Evolutionary conservation across 768 basidiomycete genomes (phyloP), one percentile per base, ranked within the genome.

Genomic region (Collybia mongolica): DNA sequence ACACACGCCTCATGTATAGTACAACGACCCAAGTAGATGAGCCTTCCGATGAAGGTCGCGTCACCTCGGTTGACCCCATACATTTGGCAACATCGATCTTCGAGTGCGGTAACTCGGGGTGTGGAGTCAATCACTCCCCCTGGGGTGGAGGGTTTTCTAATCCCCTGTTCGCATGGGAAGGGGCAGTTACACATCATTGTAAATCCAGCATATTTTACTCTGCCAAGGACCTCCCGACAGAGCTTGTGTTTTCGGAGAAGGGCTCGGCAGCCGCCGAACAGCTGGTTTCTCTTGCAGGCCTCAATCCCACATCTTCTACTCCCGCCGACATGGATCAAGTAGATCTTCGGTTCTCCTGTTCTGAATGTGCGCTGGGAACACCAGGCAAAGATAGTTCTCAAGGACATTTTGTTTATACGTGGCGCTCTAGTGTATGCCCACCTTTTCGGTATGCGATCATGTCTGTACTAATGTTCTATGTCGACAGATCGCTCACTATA

Each of bases 361-460:
- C 5, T 23, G n/a, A n/a, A n/a, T n/a, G n/a, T n/a, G n/a, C n/a
- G n/a, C 18, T 11, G 8, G 17, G 12, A 7, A 5, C 14, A 5
- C 9, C 6, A 44, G 11, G n/a, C n/a, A n/a, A n/a, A n/a, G n/a
- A 5, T 15, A 20, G 5, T 23, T n/a, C n/a, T 17, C 38, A 24
- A 12, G 36, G 46, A 37, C 43, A 20, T 4, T 29, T 23, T 12
- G 51, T 39, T 2, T 49, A 49, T 41, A 37, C 39, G 3, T 55
- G 57, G 57, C 49, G 57, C 14, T 46, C 48, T 22, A 51, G 54
- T n/a, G 54, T 58, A 22, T 9, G 54, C 44, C n/a, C n/a, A 8
- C 22, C 22, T 35, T 44, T 40, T 23, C 2, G 26, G 39, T 12
- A 40, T 2, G 22, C n/a, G 6, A 18, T 17, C 2, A 46, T 18